Base-by-base conservation (phyloP, 352 stramenopile genomes). In the Pythium sp. region DNA sequence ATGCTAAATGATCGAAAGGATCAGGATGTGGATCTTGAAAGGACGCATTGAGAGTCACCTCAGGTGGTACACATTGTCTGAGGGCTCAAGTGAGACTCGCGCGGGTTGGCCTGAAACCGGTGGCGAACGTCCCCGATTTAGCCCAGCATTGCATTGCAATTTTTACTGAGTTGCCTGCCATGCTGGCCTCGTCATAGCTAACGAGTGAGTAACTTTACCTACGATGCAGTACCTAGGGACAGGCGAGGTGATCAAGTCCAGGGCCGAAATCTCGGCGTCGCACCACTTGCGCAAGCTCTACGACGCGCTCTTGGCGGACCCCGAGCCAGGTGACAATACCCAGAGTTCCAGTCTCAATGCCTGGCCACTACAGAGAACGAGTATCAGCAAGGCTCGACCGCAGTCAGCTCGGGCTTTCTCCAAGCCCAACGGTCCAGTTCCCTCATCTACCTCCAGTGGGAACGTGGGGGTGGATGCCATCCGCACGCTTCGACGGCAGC, bases 201-300 rank as follows among this genome's bases (percentile, higher is more conserved):
- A 38, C 3, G 8, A 38, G 34, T 11, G 34, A 11, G 34, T 38
- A 8, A 8, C 9, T 8, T 38, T 12, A 7, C 6, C 34, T 11
- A 11, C 14, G 38, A 46, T 46, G 38, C 38, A 20, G 38, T 20
- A 43, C 53, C 24, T 11, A 51, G 51, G 62, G 43, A 56, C 59
- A 24, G 43, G 34, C 15, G 47, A 69, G 26, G 43, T 9, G 26
- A 58, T 5, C 64, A 73, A 64, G 43, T 79, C 76, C 0, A 58
- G 55, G 2, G 65, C 62, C 36, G 76, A 83, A 70, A 69, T 83
- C 67, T 43, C 71, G 28, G 76, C 76, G 18, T 30, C 75, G 26
- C 56, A 72, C 22, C 65, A 78, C 57, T 60, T 82, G 18, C 76
- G 67, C 11, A 74, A 73, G 38, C 43, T 68, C 14, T 78, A 79